Conservation (phyloP, 1,284 basidiomycete species). For the Agroathelia rolfsii region DNA sequence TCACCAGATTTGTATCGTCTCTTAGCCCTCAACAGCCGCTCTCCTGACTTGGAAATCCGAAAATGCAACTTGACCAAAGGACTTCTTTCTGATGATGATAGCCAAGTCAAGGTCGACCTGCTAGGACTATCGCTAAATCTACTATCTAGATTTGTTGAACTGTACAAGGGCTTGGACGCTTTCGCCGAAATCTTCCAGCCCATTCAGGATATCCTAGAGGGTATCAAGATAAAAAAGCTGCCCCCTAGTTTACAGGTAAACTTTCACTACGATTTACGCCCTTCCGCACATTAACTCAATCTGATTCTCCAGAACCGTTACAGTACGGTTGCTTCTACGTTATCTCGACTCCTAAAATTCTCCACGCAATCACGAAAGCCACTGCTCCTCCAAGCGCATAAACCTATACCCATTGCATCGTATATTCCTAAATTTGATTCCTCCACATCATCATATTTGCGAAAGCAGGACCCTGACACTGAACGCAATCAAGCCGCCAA, state of each 20-base stretch:
- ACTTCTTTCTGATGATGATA: conserved; percentile 27
- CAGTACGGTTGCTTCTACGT: conserved; percentile 30
- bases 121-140: conserved; percentile 56
- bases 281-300: too few species aligned
- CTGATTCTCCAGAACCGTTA: conserved; percentile 34
- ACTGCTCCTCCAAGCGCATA: conserved; percentile 86
- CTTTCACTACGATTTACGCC: conserved; percentile 5
- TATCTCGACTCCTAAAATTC: conserved; percentile 65
- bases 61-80: conserved; percentile 41
- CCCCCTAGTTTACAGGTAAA: conserved; percentile 49
- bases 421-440: conserved; percentile 93
- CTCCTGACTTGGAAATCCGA: conserved; percentile 23
- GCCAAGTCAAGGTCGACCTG: conserved; percentile 61
- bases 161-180: conserved; percentile 71
- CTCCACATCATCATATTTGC: conserved; percentile 72
- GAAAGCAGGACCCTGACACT: conserved; percentile 84
- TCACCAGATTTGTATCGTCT: conserved; percentile 31
- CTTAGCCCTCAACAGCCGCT: conserved; percentile 29
- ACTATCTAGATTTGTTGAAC: conserved; percentile 55
- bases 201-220: conserved; percentile 46
- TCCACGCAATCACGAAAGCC: conserved; percentile 66
- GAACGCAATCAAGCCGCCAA: conserved; percentile 86
- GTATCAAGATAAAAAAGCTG: conserved; percentile 39
- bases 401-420: conserved; percentile 90
- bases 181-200: conserved; percentile 82